Percentiles rank a stretch among this genome's conserved stretches.
phyloP scores from a whole-genome alignment of 768 basidiomycete species.

The Boletus reticuloceps region DNA sequence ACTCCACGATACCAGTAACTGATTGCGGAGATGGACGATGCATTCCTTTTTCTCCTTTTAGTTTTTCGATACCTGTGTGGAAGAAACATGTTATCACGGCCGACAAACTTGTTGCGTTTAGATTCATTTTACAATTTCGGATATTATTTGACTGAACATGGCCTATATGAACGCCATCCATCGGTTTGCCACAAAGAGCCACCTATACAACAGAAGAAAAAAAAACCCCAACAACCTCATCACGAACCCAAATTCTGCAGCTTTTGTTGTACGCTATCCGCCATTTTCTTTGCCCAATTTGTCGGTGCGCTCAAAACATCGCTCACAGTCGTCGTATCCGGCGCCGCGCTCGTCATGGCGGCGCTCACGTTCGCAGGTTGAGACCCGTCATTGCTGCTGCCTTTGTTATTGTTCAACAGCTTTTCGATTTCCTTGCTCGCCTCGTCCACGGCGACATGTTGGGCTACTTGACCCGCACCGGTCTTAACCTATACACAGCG shows the following conservation, averaged over 20 bases:
- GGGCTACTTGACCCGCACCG: constrained; percentile 5
- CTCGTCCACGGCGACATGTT: constrained; percentile 10
- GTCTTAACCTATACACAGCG: background rate
- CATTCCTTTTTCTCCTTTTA: too few species aligned
- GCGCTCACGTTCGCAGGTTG: background rate
- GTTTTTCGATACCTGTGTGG: too few species aligned
- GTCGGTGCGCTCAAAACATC: constrained; percentile 5
- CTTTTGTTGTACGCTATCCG: constrained; percentile 11
- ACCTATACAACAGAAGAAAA: too few species aligned
- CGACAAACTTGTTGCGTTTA: too few species aligned
- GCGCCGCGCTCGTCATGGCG: too few species aligned
- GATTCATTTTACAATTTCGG: too few species aligned
- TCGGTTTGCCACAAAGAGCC: too few species aligned
- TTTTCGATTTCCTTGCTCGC: constrained; percentile 5
- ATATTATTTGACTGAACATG: too few species aligned
- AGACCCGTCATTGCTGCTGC: background rate
- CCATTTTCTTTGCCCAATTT: constrained; percentile 19
- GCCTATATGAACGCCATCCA: too few species aligned
- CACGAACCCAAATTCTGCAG: background rate
- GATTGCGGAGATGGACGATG: too few species aligned
- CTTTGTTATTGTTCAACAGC: background rate
- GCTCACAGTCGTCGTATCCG: background rate
- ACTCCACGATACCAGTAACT: too few species aligned
- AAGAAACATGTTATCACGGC: too few species aligned
- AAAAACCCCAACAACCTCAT: background rate